A percentile compares a stretch with the other conserved stretches of the same genome.
Conservation (phyloP, 1,139 yeast genomes). For the Suhomyces coccinellae region DNA sequence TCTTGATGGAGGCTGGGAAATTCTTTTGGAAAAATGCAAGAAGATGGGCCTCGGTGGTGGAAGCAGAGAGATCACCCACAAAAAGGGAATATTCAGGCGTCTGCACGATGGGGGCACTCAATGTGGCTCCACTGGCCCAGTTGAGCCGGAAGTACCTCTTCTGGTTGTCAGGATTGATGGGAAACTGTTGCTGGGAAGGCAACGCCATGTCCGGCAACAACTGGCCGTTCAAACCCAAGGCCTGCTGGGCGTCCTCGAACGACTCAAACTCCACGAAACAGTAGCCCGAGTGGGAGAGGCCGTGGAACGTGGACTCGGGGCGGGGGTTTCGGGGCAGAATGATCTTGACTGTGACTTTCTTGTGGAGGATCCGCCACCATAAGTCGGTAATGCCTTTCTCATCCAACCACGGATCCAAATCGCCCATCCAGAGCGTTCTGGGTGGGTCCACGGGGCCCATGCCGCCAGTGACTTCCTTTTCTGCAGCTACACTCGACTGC, state of each 20-base stretch:
- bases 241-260: slow-evolving; percentile 64
- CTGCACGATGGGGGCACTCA: slow-evolving; percentile 51
- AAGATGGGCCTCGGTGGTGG: slow-evolving; percentile 69
- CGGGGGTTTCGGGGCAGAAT: slow-evolving; percentile 48
- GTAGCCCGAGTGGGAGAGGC: slow-evolving; percentile 63
- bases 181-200: slow-evolving; percentile 46
- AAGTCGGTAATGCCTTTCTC: slow-evolving; percentile 58
- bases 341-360: slow-evolving; percentile 50
- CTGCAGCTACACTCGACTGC: slow-evolving; percentile 32
- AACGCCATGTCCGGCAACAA: slow-evolving; percentile 57
- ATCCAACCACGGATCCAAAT: slow-evolving; percentile 71
- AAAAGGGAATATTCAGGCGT: slow-evolving; percentile 62
- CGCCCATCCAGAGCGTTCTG: slow-evolving; percentile 77
- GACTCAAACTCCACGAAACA: slow-evolving; percentile 70
- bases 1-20: slow-evolving; percentile 60
- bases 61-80: slow-evolving; percentile 78
- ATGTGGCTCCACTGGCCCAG: slow-evolving; percentile 72
- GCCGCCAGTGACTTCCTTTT: slow-evolving; percentile 12
- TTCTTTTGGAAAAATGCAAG: slow-evolving; percentile 64
- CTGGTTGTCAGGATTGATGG: slow-evolving; percentile 52
- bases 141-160: slow-evolving; percentile 64
- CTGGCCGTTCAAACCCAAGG: slow-evolving; percentile 63
- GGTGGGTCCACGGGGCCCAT: slow-evolving; percentile 33
- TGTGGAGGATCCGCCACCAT: slow-evolving; percentile 53
- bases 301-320: slow-evolving; percentile 28